Conservation (phyloP, 2,329 filamentous ascomycete genomes). For the Beauveria brongniartii region DNA sequence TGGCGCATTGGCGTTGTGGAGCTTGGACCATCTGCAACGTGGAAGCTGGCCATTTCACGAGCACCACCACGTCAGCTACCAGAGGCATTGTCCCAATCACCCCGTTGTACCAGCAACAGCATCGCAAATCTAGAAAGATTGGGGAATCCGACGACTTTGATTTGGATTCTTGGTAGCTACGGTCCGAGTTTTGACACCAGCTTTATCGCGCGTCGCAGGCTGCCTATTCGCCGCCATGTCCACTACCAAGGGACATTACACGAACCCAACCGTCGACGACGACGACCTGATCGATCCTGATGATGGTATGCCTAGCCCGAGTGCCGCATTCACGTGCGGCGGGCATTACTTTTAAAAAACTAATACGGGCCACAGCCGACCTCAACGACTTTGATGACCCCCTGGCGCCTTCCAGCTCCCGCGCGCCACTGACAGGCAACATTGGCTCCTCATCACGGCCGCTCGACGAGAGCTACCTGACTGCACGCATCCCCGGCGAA, state of each 20-base stretch:
- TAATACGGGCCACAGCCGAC: slow-evolving; percentile 48
- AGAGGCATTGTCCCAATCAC: neutral
- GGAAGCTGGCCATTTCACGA: slow-evolving; percentile 16
- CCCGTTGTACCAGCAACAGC: neutral
- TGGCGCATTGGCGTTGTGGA: slow-evolving; percentile 11
- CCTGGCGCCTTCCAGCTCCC: slow-evolving; percentile 58
- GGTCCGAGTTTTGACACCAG: neutral
- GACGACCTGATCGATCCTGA: slow-evolving; percentile 73
- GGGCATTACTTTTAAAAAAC: neutral
- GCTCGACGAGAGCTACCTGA: slow-evolving; percentile 74
- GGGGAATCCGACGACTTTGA: no score
- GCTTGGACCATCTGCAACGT: slow-evolving; percentile 21
- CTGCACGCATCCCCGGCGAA: slow-evolving; percentile 83
- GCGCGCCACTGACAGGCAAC: slow-evolving; percentile 75
- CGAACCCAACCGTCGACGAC: slow-evolving; percentile 53
- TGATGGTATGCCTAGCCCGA: slow-evolving; percentile 50
- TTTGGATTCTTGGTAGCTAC: neutral
- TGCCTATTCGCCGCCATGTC: slow-evolving; percentile 29
- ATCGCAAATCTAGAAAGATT: neutral
- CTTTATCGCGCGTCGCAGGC: neutral
- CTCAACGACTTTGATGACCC: slow-evolving; percentile 93
- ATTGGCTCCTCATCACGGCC: slow-evolving; percentile 56
- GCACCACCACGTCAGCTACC: slow-evolving; percentile 11
- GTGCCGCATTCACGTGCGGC: neutral
- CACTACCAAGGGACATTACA: slow-evolving; percentile 47